Base-by-base conservation (phyloP, 176 grass and related monocot species). In the Poa annua region DNA sequence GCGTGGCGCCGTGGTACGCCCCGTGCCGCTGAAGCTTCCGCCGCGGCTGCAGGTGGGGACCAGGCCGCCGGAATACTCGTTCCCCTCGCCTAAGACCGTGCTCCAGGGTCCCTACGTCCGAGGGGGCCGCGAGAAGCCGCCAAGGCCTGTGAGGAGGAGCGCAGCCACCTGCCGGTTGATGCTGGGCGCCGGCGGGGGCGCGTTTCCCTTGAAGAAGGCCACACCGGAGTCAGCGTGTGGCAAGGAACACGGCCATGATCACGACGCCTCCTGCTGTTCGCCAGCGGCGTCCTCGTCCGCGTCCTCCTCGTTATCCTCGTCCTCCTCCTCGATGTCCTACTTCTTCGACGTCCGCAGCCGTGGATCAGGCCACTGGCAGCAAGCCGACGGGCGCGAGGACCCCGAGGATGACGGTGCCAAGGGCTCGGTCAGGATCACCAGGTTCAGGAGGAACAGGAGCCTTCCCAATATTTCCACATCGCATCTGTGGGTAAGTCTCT, bases 361-460 rank as follows among this genome's bases (percentile, higher is more conserved):
- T 13, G 73, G 73, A 34, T 60, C 56, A 13, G 49, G 22, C 1
- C 59, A 60, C 26, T 29, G 49, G 0, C 20, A 20, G 48, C 20
- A 52, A 0, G 19, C 2, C 11, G 64, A 78, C 1, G 68, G 0
- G 1, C 68, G n/a, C 57, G 61, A 77, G 17, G 83, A 63, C 2
- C 11, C 12, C 4, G 47, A 12, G 32, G 74, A 54, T 2, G 19
- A 76, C 8, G 59, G 45, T 24, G 60, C 15, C 35, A 81, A 33
- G 59, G 54, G 16, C 7, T 80, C 60, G 17, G 84, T 94, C 14
- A 50, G 73, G 75, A 85, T 90, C 53, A 88, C 75, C 44, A 86
- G 83, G 87, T 68, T 92, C 19, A 70, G 32, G 25, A 86, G 88
- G 87, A 92, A 84, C 71, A 65, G 7, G 6, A 94, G 92, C 71